Conservation (phyloP, 345 rosid genomes). For the Populus euphratica region DNA sequence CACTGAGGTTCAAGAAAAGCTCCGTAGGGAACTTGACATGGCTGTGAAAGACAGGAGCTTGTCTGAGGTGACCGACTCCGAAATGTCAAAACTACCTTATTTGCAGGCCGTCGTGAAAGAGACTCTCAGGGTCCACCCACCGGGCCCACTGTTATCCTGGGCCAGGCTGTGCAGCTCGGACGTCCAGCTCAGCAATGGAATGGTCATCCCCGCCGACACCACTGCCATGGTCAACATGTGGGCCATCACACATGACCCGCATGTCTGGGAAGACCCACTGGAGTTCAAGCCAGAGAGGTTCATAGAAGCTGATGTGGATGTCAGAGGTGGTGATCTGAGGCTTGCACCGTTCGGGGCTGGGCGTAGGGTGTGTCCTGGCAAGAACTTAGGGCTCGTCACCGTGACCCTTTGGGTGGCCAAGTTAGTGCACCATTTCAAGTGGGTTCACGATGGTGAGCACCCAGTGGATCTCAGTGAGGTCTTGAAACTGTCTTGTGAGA, state of each 20-base stretch:
- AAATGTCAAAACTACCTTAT: conserved; percentile 58
- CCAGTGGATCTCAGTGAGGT: conserved; percentile 67
- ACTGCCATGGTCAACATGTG: conserved; percentile 99
- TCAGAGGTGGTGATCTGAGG: conserved; percentile 63
- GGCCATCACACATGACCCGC: conserved; percentile 80
- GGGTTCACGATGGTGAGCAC: conserved; percentile 39
- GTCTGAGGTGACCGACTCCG: conserved; percentile 42
- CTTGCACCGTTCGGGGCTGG: conserved; percentile 94
- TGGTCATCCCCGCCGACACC: conserved; percentile 68
- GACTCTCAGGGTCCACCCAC: conserved; percentile 72
- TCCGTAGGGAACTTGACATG: conserved; percentile 38
- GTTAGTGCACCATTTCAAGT: conserved; percentile 51
- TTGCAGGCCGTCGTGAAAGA: conserved; percentile 77
- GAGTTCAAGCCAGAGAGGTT: conserved; percentile 72
- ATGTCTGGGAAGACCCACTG: conserved; percentile 58
- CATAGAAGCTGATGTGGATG: conserved; percentile 47
- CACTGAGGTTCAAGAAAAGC: conserved; percentile 54
- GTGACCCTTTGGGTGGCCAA: conserved; percentile 78
- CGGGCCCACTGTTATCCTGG: conserved; percentile 92
- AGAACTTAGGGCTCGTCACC: conserved; percentile 63
- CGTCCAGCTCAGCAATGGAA: conserved; percentile 72
- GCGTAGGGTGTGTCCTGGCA: conserved; percentile 85
- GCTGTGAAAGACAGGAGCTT: conserved; percentile 14
- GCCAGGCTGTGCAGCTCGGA: conserved; percentile 82
- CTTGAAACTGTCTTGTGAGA: conserved; percentile 82